Conservation (phyloP, 2,329 filamentous ascomycete species). For the Aureobasidium zeae region DNA sequence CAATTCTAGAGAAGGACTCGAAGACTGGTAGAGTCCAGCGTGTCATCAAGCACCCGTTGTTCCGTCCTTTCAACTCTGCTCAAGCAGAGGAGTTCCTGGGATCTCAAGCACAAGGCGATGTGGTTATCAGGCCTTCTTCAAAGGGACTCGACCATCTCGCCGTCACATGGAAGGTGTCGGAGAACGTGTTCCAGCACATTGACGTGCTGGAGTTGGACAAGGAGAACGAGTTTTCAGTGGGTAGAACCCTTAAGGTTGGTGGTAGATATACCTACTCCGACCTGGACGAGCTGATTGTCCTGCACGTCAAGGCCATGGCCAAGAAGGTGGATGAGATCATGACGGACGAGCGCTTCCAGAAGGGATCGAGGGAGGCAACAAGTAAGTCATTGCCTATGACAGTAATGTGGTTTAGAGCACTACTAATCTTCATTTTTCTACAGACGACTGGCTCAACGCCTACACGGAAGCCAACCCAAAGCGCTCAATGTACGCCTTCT, state of each 20-base stretch:
- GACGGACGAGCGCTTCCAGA: constrained; percentile 87
- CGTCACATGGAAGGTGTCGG: constrained; percentile 95
- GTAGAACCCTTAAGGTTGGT: constrained; percentile 72
- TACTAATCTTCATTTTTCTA: constrained; percentile 14
- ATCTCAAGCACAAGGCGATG: constrained; percentile 74
- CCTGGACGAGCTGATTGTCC: constrained; percentile 92
- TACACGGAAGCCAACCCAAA: constrained; percentile 95
- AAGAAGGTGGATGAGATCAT: constrained; percentile 96
- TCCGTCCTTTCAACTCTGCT: constrained; percentile 82
- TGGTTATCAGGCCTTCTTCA: constrained; percentile 89
- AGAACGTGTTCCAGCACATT: constrained; percentile 94
- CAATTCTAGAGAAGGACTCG: constrained; percentile 76
- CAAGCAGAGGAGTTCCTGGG: constrained; percentile 92
- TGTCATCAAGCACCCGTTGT: constrained; percentile 96
- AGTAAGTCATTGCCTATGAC: constrained; percentile 57
- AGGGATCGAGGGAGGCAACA: constrained; percentile 66
- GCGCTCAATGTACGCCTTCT: constrained; percentile 90
- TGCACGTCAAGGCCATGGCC: constrained; percentile 95
- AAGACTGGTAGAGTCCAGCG: constrained; percentile 76
- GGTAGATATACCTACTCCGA: constrained; percentile 89
- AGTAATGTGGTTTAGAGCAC: constrained; percentile 1
- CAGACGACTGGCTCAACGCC: constrained; percentile 90
- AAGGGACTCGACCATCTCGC: constrained; percentile 93
- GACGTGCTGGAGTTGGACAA: constrained; percentile 96
- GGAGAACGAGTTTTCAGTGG: constrained; percentile 91